Evolutionary conservation across 2,329 filamentous ascomycete genomes (phyloP).

Genomic region (Neurospora sp.): DNA sequence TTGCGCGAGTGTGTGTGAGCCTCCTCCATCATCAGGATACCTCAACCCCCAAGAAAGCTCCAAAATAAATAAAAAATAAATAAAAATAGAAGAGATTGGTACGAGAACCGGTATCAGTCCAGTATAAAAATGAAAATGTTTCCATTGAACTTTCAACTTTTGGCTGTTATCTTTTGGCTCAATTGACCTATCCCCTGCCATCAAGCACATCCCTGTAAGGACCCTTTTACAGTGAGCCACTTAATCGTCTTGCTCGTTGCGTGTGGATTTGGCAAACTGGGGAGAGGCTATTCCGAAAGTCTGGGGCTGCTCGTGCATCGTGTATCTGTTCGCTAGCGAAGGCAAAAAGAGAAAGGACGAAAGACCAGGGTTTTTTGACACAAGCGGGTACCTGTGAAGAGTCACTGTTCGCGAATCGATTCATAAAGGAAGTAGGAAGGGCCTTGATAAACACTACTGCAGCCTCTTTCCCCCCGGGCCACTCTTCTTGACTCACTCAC

Average conservation of each 20-base stretch:
- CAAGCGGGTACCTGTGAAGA: not conserved
- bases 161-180: not conserved
- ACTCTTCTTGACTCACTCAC: conserved; percentile 1
- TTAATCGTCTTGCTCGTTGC: not conserved
- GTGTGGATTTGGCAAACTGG: not conserved
- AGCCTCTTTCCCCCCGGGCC: not conserved
- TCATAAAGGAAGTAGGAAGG: not conserved
- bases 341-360: not conserved
- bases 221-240: not conserved
- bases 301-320: not conserved
- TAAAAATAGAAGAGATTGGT: not conserved
- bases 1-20: not conserved
- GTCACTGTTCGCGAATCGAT: not conserved
- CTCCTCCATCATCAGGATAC: not conserved
- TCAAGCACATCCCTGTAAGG: not conserved
- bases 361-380: not conserved
- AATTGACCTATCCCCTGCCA: not conserved
- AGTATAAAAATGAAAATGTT: not conserved
- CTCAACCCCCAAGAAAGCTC: not conserved
- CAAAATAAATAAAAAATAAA: not conserved
- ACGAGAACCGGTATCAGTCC: not conserved
- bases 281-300: not conserved
- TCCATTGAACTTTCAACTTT: not conserved
- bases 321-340: not conserved
- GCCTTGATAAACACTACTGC: not conserved